Evolutionary conservation across 106 monocot species (phyloP).

Genomic region (Amphibolis antarctica): DNA sequence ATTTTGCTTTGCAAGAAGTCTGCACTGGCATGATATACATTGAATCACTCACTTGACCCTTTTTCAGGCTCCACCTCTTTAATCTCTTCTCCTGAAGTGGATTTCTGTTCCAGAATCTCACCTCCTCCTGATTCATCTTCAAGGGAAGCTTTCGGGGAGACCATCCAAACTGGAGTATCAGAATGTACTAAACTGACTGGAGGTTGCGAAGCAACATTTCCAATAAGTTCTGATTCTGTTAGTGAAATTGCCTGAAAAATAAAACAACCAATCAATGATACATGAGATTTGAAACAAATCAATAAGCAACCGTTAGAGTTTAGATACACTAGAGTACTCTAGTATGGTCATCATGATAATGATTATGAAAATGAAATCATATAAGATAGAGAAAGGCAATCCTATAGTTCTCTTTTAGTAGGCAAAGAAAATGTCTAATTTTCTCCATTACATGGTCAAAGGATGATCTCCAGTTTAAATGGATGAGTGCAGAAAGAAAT

Average conservation of each 20-base stretch:
- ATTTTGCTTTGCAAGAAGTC: background rate
- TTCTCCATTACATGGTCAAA: too few relatives aligned
- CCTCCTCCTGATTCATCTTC: slow-evolving; percentile 9
- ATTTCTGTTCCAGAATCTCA: background rate
- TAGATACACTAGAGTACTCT: background rate
- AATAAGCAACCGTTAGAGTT: background rate
- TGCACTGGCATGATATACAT: too few relatives aligned
- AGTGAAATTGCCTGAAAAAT: slow-evolving; percentile 63
- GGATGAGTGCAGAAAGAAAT: too few relatives aligned
- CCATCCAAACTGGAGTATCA: slow-evolving; percentile 18
- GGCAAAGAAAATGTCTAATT: too few relatives aligned
- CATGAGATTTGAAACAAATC: too few relatives aligned
- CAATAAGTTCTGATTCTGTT: slow-evolving; percentile 57
- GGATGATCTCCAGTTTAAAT: too few relatives aligned
- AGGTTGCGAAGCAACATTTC: slow-evolving; percentile 23
- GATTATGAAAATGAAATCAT: too few relatives aligned
- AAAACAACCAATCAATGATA: background rate
- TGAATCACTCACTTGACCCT: background rate
- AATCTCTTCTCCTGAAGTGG: slow-evolving; percentile 1
- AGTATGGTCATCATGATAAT: background rate
- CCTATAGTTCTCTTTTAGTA: too few relatives aligned
- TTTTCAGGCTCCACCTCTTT: background rate
- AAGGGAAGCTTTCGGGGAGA: slow-evolving; percentile 18
- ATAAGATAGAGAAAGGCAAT: too few relatives aligned
- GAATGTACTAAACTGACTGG: slow-evolving; percentile 10